phyloP scores from a whole-genome alignment of 2,329 filamentous ascomycete species.

The Trichoderma cornu-damae region DNA sequence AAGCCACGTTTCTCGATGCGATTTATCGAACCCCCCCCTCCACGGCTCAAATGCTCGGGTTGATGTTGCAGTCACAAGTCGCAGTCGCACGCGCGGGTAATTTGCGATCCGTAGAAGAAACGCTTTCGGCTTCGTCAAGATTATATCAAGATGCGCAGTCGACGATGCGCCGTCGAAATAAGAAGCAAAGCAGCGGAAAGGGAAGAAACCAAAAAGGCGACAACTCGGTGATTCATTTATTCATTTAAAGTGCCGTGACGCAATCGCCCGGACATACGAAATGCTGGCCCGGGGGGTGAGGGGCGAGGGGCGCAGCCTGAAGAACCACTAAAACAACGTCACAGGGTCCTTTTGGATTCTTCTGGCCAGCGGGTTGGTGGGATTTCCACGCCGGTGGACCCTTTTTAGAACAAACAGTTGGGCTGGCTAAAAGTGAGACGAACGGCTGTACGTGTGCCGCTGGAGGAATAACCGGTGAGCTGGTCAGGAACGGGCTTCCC shows the following conservation, averaged over 20 bases:
- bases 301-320: conserved; percentile 11
- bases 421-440: background rate
- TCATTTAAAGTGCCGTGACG: conserved; percentile 17
- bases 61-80: no score
- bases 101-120: background rate
- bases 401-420: background rate
- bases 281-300: background rate
- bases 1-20: background rate
- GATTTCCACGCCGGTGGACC: background rate
- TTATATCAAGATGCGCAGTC: background rate
- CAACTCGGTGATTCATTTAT: background rate
- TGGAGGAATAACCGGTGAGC: background rate
- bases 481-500: conserved; percentile 14
- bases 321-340: conserved; percentile 10
- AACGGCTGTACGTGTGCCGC: background rate
- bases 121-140: background rate
- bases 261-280: conserved; percentile 15
- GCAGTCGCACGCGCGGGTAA: background rate
- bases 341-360: conserved; percentile 6
- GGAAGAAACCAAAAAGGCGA: background rate
- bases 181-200: background rate
- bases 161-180: background rate
- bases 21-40: background rate
- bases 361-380: background rate
- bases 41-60: background rate